These are phyloP conservation scores for Juncus effusus DNA, from an alignment of 176 grass and related monocot genomes.

Conservation along the genomic window DNA sequence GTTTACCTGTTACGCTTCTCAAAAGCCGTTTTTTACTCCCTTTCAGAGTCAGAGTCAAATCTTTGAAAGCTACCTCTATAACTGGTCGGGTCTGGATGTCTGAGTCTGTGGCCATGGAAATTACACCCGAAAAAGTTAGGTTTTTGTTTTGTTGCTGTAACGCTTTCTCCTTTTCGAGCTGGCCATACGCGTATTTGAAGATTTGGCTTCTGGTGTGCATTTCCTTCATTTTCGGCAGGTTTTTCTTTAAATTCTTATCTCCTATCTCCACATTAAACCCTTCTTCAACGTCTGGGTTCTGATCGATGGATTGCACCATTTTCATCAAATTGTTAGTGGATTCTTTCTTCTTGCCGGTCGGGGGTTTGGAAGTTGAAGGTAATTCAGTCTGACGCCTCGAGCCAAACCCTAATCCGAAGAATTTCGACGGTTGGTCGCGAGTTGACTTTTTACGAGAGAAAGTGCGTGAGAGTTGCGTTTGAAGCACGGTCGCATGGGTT, in stretches of 20 bases:
- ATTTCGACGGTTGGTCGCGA: constrained; percentile 1
- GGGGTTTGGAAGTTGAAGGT: background rate
- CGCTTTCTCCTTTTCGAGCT: constrained; percentile 90
- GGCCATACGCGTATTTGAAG: constrained; percentile 87
- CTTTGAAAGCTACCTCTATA: constrained; percentile 79
- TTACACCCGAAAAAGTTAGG: constrained; percentile 78
- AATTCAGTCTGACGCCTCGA: background rate
- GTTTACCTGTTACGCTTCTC: constrained; percentile 73
- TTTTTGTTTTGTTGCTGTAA: constrained; percentile 71
- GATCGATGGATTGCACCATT: constrained; percentile 58
- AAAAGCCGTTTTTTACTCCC: constrained; percentile 80
- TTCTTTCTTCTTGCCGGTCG: constrained; percentile 36
- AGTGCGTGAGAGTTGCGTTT: constrained; percentile 60
- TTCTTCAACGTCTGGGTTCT: constrained; percentile 52
- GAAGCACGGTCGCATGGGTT: constrained; percentile 61
- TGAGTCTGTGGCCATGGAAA: constrained; percentile 72
- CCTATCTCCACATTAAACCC: constrained; percentile 71
- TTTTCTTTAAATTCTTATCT: constrained; percentile 67
- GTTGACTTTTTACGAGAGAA: constrained; percentile 73
- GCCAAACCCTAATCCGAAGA: background rate
- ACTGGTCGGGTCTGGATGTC: constrained; percentile 54
- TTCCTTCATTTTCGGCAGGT: constrained; percentile 54
- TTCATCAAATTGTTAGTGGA: constrained; percentile 45
- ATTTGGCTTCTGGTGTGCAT: constrained; percentile 87
- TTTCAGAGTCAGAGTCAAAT: constrained; percentile 75